Evolutionary conservation across 208 protist species (phyloP), one percentile per base, ranked within the genome.

Genomic region (Trypanosoma cruzi): DNA sequence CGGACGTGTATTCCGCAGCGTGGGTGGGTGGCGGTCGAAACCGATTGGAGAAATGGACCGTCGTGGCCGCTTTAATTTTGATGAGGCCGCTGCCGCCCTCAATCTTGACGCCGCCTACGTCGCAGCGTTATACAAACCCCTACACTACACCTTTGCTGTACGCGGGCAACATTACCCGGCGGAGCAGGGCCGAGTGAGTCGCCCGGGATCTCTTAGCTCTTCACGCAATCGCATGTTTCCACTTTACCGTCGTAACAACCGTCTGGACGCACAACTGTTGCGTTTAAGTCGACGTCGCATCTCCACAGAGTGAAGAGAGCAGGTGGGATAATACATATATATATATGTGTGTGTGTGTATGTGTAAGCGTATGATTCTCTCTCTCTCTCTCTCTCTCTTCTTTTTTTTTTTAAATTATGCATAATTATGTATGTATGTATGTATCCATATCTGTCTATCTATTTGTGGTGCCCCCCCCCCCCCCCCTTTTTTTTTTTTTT

Each of bases 81-180:
- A 88, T 24, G 88, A 93, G 65, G 91, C 88, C 4, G 88, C 91
- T 3, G 73, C 79, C 0, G 88, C 92, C 64, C 84, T 96, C 32
- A 64, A 89, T 37, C 72, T 96, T 31, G 82, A 94, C 53, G 79
- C 85, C 53, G 81, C 77, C 36, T 96, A 96, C 61, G 83, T 87
- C 3, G 84, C 86, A 2, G 85, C 91, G 7, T 78, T 96, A 32
- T 94, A 90, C 72, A 89, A 88, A 36, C 91, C 91, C 0, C 28
- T 88, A 48, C 83, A 92, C 58, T 96, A 92, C 60, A 96, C 86
- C 7, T 96, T 90, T 68, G 18, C 63, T 31, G 71, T 96, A 55
- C 81, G 79, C 44, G 91, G 91, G 5, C 88, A 96, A 71, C 85
- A 80, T 29, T 96, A 94, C 48, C 91, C 91, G 8, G 84, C 79